Percentiles rank a stretch among this genome's conserved stretches.
phyloP scores from a whole-genome alignment of 2,329 filamentous ascomycete species.

The Hymenotorrendiella dingleyae region DNA sequence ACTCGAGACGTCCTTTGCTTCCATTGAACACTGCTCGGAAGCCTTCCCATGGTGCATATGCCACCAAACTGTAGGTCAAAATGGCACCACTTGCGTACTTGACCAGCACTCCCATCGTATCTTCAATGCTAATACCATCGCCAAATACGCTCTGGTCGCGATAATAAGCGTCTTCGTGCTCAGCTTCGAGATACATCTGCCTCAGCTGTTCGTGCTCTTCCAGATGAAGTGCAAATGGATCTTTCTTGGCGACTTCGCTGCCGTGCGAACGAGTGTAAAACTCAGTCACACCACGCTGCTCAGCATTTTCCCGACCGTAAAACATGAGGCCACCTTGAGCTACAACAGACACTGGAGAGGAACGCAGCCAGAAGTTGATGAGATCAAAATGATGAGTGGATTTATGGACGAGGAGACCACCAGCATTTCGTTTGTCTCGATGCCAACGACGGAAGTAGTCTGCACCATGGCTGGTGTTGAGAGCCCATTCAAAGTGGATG shows the following conservation, averaged over 20 bases:
- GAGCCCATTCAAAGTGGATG: constrained; percentile 59
- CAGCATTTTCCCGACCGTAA: constrained; percentile 57
- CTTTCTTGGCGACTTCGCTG: constrained; percentile 43
- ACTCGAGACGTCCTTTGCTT: constrained; percentile 51
- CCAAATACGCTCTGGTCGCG: constrained; percentile 58
- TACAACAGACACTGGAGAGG: constrained; percentile 48
- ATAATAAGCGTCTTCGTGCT: constrained; percentile 57
- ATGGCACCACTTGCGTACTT: constrained; percentile 50
- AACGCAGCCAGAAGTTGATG: constrained; percentile 57
- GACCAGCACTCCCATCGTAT: constrained; percentile 57
- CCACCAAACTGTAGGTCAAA: constrained; percentile 53
- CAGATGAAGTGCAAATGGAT: constrained; percentile 55
- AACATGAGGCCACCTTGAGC: constrained; percentile 53
- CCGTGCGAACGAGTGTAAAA: constrained; percentile 48
- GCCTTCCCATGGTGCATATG: constrained; percentile 58
- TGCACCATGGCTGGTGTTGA: constrained; percentile 55
- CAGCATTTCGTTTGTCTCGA: constrained; percentile 53
- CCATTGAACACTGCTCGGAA: constrained; percentile 54
- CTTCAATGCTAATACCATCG: constrained; percentile 59
- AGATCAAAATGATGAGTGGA: constrained; percentile 60
- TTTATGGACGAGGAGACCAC: constrained; percentile 55
- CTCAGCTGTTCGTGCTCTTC: constrained; percentile 47
- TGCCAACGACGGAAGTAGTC: constrained; percentile 62
- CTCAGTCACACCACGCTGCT: constrained; percentile 43
- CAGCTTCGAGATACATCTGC: constrained; percentile 54